These are phyloP conservation scores for Athelia sp. DNA, from an alignment of 1,284 basidiomycete species.

Conservation along the genomic window DNA sequence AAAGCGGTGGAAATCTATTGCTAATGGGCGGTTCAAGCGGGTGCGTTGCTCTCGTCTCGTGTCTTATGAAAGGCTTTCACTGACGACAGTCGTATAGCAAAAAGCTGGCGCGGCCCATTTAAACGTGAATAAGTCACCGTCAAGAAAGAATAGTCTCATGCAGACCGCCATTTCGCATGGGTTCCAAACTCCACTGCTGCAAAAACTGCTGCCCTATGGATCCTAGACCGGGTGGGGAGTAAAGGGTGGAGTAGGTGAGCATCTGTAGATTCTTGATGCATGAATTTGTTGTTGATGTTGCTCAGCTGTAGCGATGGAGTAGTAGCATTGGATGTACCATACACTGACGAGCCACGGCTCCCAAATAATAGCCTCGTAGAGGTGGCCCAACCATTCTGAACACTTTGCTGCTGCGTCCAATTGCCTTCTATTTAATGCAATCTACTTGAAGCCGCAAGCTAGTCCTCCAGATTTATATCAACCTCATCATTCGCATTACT, in stretches of 20 bases:
- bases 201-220: conserved; percentile 66
- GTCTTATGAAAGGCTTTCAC: neutral
- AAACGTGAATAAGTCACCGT: conserved; percentile 63
- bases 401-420: too few species aligned
- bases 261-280: too few species aligned
- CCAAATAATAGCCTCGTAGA: too few species aligned
- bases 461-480: conserved; percentile 4
- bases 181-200: conserved; percentile 58
- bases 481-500: conserved; percentile 27
- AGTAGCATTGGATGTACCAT: too few species aligned
- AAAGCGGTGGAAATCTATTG: conserved; percentile 71
- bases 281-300: too few species aligned
- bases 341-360: too few species aligned
- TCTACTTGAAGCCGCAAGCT: too few species aligned
- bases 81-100: conserved; percentile 36
- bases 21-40: conserved; percentile 72
- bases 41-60: conserved; percentile 28
- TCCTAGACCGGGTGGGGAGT: conserved; percentile 13
- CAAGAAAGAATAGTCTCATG: conserved; percentile 59
- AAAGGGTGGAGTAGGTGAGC: too few species aligned
- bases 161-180: conserved; percentile 60
- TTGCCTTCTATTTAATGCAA: too few species aligned
- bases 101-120: conserved; percentile 67
- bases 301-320: too few species aligned
- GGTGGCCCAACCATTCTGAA: conserved; percentile 1